Evolutionary conservation across 2,329 filamentous ascomycete species (phyloP).

Genomic region (Ophiostoma sp.): DNA sequence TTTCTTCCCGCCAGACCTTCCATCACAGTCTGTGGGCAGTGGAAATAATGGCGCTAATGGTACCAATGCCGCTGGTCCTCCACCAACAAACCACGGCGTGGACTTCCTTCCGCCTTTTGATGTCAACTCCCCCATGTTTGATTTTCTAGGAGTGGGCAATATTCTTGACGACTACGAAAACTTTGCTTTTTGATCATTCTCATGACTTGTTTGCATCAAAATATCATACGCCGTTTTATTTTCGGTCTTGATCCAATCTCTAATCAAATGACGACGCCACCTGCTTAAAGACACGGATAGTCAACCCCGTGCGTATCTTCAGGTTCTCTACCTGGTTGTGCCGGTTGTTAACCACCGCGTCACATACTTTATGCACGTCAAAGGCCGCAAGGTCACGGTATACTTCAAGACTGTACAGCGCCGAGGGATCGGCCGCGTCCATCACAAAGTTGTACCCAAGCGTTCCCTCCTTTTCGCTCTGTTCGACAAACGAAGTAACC

Average conservation of each 20-base stretch:
- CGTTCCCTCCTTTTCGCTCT: not conserved
- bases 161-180: slow-evolving; percentile 18
- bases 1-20: not conserved
- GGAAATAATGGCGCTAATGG: not conserved
- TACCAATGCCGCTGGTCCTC: no score
- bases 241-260: not conserved
- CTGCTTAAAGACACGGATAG: not conserved
- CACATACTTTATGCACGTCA: not conserved
- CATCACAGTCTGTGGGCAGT: not conserved
- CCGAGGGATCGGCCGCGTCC: not conserved
- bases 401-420: not conserved
- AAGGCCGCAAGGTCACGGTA: not conserved
- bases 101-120: not conserved
- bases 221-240: not conserved
- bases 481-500: not conserved
- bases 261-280: not conserved
- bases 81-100: not conserved
- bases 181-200: slow-evolving; percentile 1
- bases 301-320: not conserved
- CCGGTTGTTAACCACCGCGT: not conserved
- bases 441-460: not conserved
- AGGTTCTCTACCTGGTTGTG: not conserved
- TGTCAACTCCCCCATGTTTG: slow-evolving; percentile 16
- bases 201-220: not conserved
- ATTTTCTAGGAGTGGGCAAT: not conserved